Base-by-base conservation (phyloP, 768 basidiomycete genomes). In the Sporobolomyces pararoseus region DNA sequence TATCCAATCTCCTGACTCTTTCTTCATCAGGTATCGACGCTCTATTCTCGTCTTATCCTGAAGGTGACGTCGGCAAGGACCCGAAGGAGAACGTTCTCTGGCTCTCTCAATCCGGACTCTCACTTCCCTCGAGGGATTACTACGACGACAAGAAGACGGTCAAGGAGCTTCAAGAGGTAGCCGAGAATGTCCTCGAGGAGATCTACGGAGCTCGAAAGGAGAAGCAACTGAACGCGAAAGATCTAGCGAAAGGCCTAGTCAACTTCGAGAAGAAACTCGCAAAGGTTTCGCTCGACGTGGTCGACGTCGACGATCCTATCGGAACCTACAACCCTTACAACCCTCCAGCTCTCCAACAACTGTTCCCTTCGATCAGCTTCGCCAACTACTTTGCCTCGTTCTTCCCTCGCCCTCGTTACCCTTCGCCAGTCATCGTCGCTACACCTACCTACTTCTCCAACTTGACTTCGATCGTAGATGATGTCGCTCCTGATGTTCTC, bases 251-350 rank as follows among this genome's bases (percentile, higher is more conserved):
- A 71, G 80, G 84, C 34, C 87, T 96, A 34, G 82, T 96, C 73
- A 79, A 81, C 31, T 88, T 99, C 68, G 96, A 99, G 80, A 83
- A 83, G 54, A 82, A 84, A 75, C 80, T 99, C 31, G 91, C 91
- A 0, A 81, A 86, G 51, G 88, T 89, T 3, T 90, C 87, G 69
- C 83, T 92, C 42, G 92, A 95, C 74, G 82, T 88, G 86, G 80
- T 89, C 52, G 83, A 85, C 69, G 86, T 81, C 32, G 78, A 88
- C 78, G 88, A 97, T 78, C 94, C 94, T 3, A 82, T 90, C 53
- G 87, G 83, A 52, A 89, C 91, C 0, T 97, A 99, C 80, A 98
- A 98, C 78, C 92, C 91, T 9, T 83, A 85, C 49, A 82, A 85
- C 3, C 81, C 92, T 63, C 82, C 84, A 21, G 87, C 88, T 46